Evolutionary conservation across 2,329 filamentous ascomycete species (phyloP), one percentile per base, ranked within the genome.

Genomic region (Aureobasidium pullulans): DNA sequence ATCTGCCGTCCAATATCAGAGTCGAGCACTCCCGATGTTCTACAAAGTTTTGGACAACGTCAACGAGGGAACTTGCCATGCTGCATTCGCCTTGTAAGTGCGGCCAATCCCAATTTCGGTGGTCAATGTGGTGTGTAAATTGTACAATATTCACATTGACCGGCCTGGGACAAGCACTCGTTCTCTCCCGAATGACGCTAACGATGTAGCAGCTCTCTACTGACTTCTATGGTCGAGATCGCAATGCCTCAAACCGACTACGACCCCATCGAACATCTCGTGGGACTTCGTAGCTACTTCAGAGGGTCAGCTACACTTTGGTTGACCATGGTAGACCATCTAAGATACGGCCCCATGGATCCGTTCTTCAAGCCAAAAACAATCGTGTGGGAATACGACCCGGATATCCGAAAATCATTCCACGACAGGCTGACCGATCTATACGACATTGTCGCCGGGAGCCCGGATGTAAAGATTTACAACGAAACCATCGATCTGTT

Each of bases 31-130:
- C 11, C 36, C 54, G 9, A 10, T 23, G 1, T 58, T 34, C 11
- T 28, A 13, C 28, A 58, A 58, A 19, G 44, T 49, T 8, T 28
- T 58, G 1, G 5, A 28, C n/a, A 28, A 58, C n/a, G 40, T 58
- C 2, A 58, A 48, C 28, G 54, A 58, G 10, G 44, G 49, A 13
- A 58, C 34, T 10, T 58, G 54, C 6, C 54, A 58, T 16, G 54
- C 54, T 19, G 54, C 54, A 3, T 58, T 58, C n/a, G 54, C 44
- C 5, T 58, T 58, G 43, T 58, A 32, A 58, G 44, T 58, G 2
- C 15, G 4, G 4, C 23, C 28, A 3, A 6, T 3, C 13, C 4
- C 6, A 16, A 23, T 0, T 23, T 23, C 3, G 23, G 23, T 23
- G 23, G 23, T 23, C 23, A 23, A 23, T 23, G 23, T 23, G 1